These are phyloP conservation scores for Pseudogymnoascus sp. DNA, from an alignment of 2,329 filamentous ascomycete species.

Conservation along the genomic window DNA sequence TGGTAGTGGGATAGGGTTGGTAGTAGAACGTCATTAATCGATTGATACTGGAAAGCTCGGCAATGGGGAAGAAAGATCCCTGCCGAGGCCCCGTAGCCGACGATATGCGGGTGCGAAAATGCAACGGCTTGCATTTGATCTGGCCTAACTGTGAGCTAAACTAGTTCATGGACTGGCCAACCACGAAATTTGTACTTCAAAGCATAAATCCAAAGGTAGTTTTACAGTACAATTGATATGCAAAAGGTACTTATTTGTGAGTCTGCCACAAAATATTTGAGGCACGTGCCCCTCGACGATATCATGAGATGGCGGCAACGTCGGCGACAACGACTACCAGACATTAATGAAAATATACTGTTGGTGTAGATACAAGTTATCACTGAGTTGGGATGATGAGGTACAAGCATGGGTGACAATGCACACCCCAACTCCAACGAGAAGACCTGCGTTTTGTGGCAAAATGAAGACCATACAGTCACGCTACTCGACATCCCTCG, in stretches of 20 bases:
- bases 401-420: background rate
- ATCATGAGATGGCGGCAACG: background rate
- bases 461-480: slow-evolving; percentile 42
- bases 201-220: too few relatives aligned
- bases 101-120: background rate
- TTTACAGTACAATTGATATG: too few relatives aligned
- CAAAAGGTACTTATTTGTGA: too few relatives aligned
- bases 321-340: background rate
- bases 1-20: background rate
- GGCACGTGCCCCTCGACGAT: background rate
- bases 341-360: too few relatives aligned
- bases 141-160: too few relatives aligned
- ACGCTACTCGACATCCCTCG: slow-evolving; percentile 62
- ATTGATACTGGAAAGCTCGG: background rate
- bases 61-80: background rate
- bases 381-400: too few relatives aligned
- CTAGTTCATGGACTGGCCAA: too few relatives aligned
- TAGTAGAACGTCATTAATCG: background rate
- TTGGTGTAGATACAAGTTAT: too few relatives aligned
- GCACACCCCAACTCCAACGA: slow-evolving; percentile 16
- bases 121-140: background rate
- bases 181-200: too few relatives aligned
- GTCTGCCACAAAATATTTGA: background rate
- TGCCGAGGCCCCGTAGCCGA: background rate
- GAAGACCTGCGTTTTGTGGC: slow-evolving; percentile 42